phyloP scores from a whole-genome alignment of 352 stramenopile genomes.

The Phytophthora brassicae region DNA sequence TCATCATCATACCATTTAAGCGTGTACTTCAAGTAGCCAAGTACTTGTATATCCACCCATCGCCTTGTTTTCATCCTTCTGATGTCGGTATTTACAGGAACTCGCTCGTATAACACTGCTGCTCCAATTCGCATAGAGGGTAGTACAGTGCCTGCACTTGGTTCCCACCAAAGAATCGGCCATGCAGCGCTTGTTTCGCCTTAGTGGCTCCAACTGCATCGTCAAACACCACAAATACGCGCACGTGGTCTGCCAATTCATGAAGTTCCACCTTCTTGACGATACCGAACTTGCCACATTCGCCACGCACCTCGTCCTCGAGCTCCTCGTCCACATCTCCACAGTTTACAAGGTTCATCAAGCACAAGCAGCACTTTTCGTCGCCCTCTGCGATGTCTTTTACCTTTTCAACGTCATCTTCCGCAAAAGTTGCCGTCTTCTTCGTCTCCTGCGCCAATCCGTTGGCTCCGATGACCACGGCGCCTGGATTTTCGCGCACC shows the following conservation, averaged over 20 bases:
- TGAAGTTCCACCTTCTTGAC: slow-evolving; percentile 61
- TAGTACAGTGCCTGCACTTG: slow-evolving; percentile 73
- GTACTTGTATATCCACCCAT: slow-evolving; percentile 16
- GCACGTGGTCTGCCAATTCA: slow-evolving; percentile 70
- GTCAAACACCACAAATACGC: slow-evolving; percentile 78
- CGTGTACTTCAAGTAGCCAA: slow-evolving; percentile 12
- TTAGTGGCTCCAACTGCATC: slow-evolving; percentile 43
- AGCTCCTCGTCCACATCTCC: slow-evolving; percentile 77
- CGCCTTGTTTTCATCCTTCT: slow-evolving; percentile 10
- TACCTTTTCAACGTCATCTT: slow-evolving; percentile 62
- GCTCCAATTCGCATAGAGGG: slow-evolving; percentile 42
- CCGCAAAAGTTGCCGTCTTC: slow-evolving; percentile 39
- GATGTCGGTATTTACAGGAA: slow-evolving; percentile 47
- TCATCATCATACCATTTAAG: slow-evolving; percentile 1
- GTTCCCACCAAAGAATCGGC: slow-evolving; percentile 78
- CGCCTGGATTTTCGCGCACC: slow-evolving; percentile 33
- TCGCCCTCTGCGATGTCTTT: slow-evolving; percentile 40
- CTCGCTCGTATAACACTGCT: slow-evolving; percentile 48
- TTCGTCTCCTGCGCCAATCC: slow-evolving; percentile 15
- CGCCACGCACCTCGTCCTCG: slow-evolving; percentile 61
- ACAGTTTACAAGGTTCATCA: slow-evolving; percentile 70
- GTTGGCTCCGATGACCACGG: slow-evolving; percentile 3
- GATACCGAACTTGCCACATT: slow-evolving; percentile 65
- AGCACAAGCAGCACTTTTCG: slow-evolving; percentile 61
- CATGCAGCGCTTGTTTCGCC: slow-evolving; percentile 62